A percentile compares a stretch with the other conserved stretches of the same genome.
These are phyloP conservation scores for Triangularia setosa DNA, from an alignment of 2,329 filamentous ascomycete species.

Conservation along the genomic window DNA sequence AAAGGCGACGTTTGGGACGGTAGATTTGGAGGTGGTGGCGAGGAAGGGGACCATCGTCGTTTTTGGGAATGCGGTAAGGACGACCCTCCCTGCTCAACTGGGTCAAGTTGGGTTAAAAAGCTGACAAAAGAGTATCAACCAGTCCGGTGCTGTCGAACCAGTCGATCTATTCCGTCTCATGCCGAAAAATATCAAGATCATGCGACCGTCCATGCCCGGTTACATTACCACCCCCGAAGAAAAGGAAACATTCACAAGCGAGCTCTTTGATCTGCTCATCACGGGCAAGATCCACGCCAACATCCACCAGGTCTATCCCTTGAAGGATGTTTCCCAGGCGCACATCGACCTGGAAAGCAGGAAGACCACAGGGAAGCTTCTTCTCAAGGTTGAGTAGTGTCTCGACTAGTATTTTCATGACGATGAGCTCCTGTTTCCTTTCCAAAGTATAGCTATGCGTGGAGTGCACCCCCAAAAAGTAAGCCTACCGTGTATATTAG, in stretches of 20 bases:
- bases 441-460: too few species aligned
- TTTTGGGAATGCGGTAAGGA: constrained; percentile 76
- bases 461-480: too few species aligned
- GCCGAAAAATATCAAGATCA: constrained; percentile 72
- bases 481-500: too few species aligned
- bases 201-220: constrained; percentile 68
- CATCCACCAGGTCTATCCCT: constrained; percentile 72
- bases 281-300: constrained; percentile 66
- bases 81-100: constrained; percentile 7
- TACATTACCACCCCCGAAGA: constrained; percentile 70
- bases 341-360: constrained; percentile 76
- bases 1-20: constrained; percentile 72
- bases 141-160: constrained; percentile 71
- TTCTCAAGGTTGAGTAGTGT: constrained; percentile 44
- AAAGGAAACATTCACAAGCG: constrained; percentile 62
- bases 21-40: constrained; percentile 68
- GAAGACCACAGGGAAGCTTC: constrained; percentile 78
- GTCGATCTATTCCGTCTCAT: constrained; percentile 53
- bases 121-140: not conserved
- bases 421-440: not conserved
- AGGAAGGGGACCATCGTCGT: constrained; percentile 73
- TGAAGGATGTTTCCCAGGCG: constrained; percentile 68
- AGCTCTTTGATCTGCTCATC: constrained; percentile 69
- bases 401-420: not conserved
- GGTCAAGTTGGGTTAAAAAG: not conserved